Evolutionary conservation across 1,284 basidiomycete genomes (phyloP), one percentile per base, ranked within the genome.

Genomic region (Vanrija sp.): DNA sequence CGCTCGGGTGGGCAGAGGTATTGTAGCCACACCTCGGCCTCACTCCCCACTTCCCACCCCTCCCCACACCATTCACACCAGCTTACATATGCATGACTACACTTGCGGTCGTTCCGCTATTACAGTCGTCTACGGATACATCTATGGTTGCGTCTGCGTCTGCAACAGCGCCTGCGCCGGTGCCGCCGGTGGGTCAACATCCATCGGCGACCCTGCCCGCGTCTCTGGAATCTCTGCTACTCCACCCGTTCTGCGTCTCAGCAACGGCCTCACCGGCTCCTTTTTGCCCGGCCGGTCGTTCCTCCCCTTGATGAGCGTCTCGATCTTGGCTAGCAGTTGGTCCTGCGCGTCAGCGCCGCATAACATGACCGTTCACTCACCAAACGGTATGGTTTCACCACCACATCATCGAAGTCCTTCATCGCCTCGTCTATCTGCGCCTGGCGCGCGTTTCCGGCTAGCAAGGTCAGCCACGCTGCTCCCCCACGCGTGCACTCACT

Each of bases 1-100:
- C 62, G 25, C 63, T 74, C 5, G 75, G 77, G 4, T 72, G 69
- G 67, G 74, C 72, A 21, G 77, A 78, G 56, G 69, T 78, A 34
- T 23, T 61, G 18, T 58, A 54, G 43, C n/a, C n/a, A n/a, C n/a
- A n/a, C n/a, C n/a, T n/a, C 14, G 18, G 28, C 21, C 7, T 10
- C 23, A 8, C 26, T 8, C 26, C 5, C 26, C 21, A 19, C 42
- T 19, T 34, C 34, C 9, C 34, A 3, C 10, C 28, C 34, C 34
- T 14, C 2, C 34, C 12, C 34, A 34, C 34, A 6, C 14, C 34
- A 8, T 12, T n/a, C n/a, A 34, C 34, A 12, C 34, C 9, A 12
- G 14, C 34, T 5, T 15, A 34, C 34, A 19, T 28, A 18, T 19
- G 19, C 8, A 48, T 10, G 18, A 14, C 14, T 14, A 46, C 45